These are phyloP conservation scores for Acanthamoeba sp. DNA, from an alignment of 208 protist genomes.

Conservation along the genomic window DNA sequence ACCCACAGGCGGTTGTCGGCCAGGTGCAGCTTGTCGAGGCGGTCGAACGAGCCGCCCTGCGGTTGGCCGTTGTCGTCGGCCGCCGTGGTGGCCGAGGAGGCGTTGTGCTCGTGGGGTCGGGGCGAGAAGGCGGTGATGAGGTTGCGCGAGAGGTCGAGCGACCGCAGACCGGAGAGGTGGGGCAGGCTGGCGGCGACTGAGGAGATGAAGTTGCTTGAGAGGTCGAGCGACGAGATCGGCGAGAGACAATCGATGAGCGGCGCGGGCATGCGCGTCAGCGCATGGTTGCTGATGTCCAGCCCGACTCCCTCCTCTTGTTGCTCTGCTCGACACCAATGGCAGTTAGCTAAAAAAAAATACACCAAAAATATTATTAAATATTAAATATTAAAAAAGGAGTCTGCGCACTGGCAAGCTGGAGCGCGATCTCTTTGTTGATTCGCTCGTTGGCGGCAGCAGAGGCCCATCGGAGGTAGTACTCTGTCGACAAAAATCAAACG, in stretches of 20 bases:
- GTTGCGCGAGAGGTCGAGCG: conserved; percentile 46
- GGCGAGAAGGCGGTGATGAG: not conserved
- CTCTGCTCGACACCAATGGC: too few species aligned
- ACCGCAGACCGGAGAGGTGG: not conserved
- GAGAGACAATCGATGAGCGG: not conserved
- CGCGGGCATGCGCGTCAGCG: not conserved
- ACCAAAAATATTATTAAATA: too few species aligned
- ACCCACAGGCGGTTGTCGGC: not conserved
- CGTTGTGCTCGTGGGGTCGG: not conserved
- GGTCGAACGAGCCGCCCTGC: not conserved
- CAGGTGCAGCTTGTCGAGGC: not conserved
- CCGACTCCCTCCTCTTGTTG: not conserved
- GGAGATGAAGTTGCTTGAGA: conserved; percentile 4
- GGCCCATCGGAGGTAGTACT: conserved; percentile 25
- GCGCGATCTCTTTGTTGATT: not conserved
- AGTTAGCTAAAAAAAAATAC: too few species aligned
- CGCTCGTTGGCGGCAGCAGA: not conserved
- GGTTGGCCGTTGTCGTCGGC: too few species aligned
- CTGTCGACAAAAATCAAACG: not conserved
- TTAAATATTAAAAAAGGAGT: too few species aligned
- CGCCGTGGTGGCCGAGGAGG: not conserved
- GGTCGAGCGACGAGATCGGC: not conserved
- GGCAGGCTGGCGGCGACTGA: not conserved
- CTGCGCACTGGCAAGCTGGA: too few species aligned
- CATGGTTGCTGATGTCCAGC: not conserved